Percentiles rank a stretch among this genome's conserved stretches.
Evolutionary conservation across 176 grass and related monocot genomes (phyloP).

Genomic region (Zizania latifolia): DNA sequence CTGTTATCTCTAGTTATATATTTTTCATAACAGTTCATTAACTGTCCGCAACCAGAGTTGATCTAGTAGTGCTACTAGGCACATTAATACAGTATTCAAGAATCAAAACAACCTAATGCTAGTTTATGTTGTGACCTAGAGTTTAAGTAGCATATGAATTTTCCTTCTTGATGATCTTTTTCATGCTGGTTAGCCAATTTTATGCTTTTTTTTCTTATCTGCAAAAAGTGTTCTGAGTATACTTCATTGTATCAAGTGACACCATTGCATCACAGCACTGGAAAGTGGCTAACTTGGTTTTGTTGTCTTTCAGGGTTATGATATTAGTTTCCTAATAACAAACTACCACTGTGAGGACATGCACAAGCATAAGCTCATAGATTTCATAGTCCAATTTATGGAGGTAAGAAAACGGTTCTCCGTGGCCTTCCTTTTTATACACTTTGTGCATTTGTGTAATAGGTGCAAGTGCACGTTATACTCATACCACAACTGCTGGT

Average conservation of each 20-base stretch:
- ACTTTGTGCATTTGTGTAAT: background rate
- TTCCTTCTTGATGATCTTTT: background rate
- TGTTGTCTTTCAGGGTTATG: constrained; percentile 70
- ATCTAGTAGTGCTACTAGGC: background rate
- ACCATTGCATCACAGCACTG: background rate
- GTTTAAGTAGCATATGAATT: background rate
- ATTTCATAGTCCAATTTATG: constrained; percentile 99
- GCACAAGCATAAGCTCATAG: constrained; percentile 97
- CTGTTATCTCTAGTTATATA: background rate
- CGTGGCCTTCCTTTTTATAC: background rate
- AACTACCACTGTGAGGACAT: constrained; percentile 95
- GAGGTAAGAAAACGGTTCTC: constrained; percentile 51
- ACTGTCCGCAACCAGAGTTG: background rate
- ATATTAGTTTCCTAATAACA: constrained; percentile 98
- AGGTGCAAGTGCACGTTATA: background rate
- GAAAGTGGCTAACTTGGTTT: background rate
- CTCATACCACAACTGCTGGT: background rate
- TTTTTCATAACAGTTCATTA: background rate
- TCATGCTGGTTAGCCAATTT: background rate
- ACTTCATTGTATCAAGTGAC: background rate
- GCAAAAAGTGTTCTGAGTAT: background rate
- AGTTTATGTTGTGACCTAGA: background rate
- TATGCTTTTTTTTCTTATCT: background rate
- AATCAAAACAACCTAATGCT: background rate
- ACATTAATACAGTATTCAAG: background rate